Evolutionary conservation across 106 monocot genomes (phyloP).

Genomic region (Platanthera zijinensis): DNA sequence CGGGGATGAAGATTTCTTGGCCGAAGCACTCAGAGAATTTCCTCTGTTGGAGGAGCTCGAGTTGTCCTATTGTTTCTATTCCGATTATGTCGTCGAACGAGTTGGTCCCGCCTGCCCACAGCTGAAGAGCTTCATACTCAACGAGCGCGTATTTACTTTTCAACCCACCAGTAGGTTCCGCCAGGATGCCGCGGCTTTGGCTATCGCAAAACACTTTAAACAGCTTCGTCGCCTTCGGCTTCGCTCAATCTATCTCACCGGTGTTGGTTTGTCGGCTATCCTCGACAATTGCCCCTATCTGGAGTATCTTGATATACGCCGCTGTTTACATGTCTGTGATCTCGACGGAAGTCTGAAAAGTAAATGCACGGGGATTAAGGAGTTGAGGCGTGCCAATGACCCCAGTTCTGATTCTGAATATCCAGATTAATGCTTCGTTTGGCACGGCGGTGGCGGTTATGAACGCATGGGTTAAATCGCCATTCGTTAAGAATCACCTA

Average conservation of each 20-base stretch:
- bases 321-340: conserved; percentile 10
- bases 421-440: too few species aligned
- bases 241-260: conserved; percentile 19
- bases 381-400: conserved; percentile 8
- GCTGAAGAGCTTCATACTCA: conserved; percentile 20
- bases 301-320: conserved; percentile 31
- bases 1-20: conserved; percentile 17
- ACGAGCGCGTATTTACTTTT: neutral
- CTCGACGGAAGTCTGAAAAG: conserved; percentile 4
- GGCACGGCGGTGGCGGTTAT: too few species aligned
- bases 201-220: conserved; percentile 36
- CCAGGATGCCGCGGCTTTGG: conserved; percentile 14
- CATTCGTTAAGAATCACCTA: too few species aligned
- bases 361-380: conserved; percentile 4
- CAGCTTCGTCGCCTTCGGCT: conserved; percentile 31
- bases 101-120: conserved; percentile 28
- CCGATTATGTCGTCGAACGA: conserved; percentile 9
- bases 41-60: conserved; percentile 32
- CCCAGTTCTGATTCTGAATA: neutral
- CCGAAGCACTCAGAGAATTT: conserved; percentile 12
- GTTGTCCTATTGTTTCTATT: conserved; percentile 18
- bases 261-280: conserved; percentile 29
- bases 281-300: conserved; percentile 37
- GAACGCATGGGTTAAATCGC: too few species aligned
- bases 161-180: neutral